Evolutionary conservation across 1,284 basidiomycete genomes (phyloP).

Genomic region (Heterobasidion parviporum): DNA sequence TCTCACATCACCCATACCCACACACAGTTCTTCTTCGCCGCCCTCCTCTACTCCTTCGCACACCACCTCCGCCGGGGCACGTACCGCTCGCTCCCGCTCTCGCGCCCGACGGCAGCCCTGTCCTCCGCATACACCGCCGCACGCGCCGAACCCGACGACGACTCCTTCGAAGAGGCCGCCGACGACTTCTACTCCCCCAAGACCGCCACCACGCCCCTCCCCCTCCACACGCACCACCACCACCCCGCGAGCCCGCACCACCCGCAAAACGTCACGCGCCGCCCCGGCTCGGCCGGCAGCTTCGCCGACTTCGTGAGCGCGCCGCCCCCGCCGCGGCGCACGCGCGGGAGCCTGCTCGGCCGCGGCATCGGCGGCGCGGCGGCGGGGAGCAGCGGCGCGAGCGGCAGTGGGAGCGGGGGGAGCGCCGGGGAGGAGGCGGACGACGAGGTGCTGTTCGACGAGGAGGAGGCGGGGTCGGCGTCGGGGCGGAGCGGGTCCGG

Average conservation of each 20-base stretch:
- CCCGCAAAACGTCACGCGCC: constrained; percentile 4
- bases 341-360: background rate
- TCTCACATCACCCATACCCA: background rate
- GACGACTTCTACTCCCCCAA: constrained; percentile 5
- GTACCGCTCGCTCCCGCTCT: constrained; percentile 75
- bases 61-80: constrained; percentile 88
- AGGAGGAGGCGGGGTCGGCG: background rate
- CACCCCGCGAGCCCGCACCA: too few relatives aligned
- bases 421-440: constrained; percentile 6
- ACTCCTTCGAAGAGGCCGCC: constrained; percentile 29
- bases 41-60: constrained; percentile 91
- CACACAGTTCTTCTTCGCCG: constrained; percentile 82
- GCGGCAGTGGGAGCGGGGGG: constrained; percentile 4
- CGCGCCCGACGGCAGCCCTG: constrained; percentile 29
- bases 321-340: constrained; percentile 9
- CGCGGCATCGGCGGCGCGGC: background rate
- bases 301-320: constrained; percentile 14
- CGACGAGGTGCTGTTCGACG: constrained; percentile 50
- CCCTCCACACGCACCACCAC: constrained; percentile 9
- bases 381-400: constrained; percentile 2
- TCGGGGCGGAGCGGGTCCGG: background rate
- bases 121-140: constrained; percentile 10
- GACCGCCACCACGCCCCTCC: constrained; percentile 2
- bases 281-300: constrained; percentile 4
- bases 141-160: constrained; percentile 39